Conservation (phyloP, 2,329 filamentous ascomycete species). For the Albophoma yamanashiensis region DNA sequence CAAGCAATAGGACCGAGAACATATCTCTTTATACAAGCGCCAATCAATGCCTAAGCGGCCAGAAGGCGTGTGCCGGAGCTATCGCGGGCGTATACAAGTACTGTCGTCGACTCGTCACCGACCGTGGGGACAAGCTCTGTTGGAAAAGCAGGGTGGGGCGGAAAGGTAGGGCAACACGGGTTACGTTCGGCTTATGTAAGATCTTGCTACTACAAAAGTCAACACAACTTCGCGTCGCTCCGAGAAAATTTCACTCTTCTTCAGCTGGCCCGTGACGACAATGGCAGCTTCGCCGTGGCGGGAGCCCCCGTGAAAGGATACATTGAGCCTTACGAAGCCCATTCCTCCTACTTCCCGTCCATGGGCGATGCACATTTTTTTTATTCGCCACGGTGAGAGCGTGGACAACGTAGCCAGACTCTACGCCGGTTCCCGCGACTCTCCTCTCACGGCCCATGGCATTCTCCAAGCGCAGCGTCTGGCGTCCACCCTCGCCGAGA, state of each 20-base stretch:
- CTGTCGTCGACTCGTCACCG: no score
- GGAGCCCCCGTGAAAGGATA: not conserved
- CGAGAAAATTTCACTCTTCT: not conserved
- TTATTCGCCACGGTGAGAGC: constrained; percentile 82
- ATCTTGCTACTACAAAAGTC: not conserved
- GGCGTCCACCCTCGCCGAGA: constrained; percentile 45
- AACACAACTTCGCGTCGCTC: not conserved
- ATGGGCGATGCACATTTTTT: constrained; percentile 40
- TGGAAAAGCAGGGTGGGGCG: no score
- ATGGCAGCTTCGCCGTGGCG: not conserved
- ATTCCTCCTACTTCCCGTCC: not conserved
- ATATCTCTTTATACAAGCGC: no score
- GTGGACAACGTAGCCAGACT: constrained; percentile 77
- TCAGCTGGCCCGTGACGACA: not conserved
- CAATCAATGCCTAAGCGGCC: no score
- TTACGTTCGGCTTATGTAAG: not conserved
- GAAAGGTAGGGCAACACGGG: no score
- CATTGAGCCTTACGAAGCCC: not conserved
- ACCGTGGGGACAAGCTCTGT: no score
- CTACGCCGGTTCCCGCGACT: constrained; percentile 74
- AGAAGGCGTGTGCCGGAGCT: no score
- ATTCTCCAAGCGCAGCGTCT: constrained; percentile 67
- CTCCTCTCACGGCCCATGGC: constrained; percentile 70
- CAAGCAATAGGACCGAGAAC: no score
- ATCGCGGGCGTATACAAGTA: no score